Evolutionary conservation across 352 stramenopile species (phyloP).

Genomic region (Blastocystis sp.): DNA sequence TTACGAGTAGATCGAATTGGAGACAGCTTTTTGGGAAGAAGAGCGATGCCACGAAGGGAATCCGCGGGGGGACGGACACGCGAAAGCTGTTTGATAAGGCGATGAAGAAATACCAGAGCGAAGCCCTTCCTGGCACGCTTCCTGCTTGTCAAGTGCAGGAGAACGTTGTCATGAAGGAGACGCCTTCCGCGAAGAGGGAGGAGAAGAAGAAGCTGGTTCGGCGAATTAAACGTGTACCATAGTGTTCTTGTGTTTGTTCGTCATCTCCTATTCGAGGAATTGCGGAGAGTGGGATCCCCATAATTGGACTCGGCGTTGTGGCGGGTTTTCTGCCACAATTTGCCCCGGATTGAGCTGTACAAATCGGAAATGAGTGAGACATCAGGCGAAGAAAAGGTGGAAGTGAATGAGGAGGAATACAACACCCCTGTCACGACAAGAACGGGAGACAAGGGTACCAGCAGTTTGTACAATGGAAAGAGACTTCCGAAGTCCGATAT

Average conservation of each 20-base stretch:
- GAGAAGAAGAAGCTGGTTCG: background rate
- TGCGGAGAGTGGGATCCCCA: too few species aligned
- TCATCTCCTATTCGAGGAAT: too few species aligned
- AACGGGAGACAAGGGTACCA: constrained; percentile 84
- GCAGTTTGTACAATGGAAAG: constrained; percentile 84
- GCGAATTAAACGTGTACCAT: background rate
- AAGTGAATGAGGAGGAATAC: background rate
- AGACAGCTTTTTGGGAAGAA: background rate
- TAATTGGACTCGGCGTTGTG: too few species aligned
- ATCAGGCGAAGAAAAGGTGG: background rate
- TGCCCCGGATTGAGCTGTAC: background rate
- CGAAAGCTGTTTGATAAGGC: constrained; percentile 12
- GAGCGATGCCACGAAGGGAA: constrained; percentile 39
- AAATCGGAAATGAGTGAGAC: background rate
- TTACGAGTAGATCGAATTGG: constrained; percentile 15
- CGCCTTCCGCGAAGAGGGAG: background rate
- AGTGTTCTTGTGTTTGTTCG: background rate
- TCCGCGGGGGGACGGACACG: constrained; percentile 1
- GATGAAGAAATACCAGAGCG: constrained; percentile 25
- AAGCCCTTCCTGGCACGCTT: background rate
- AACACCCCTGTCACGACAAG: constrained; percentile 74
- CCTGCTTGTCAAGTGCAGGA: background rate
- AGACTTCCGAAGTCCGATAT: constrained; percentile 79
- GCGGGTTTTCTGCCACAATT: background rate
- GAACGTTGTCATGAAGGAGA: background rate